Evolutionary conservation across 2,329 filamentous ascomycete genomes (phyloP).

Genomic region (Beauveria brongniartii): DNA sequence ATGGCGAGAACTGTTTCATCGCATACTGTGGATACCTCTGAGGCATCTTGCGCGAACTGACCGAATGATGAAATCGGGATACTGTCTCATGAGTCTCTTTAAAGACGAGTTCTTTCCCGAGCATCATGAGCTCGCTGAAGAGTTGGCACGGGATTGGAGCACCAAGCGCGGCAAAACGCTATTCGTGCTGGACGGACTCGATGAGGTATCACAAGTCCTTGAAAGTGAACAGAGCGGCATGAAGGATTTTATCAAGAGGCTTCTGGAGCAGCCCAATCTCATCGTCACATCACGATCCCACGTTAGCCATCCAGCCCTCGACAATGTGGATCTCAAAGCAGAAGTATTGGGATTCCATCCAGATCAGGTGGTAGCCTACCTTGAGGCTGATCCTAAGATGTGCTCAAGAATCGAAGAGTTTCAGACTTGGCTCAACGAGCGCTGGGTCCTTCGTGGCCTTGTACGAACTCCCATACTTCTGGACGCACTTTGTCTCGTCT

Average conservation of each 20-base stretch:
- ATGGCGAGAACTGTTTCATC: conserved; percentile 25
- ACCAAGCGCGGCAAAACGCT: conserved; percentile 20
- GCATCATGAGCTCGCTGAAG: not conserved
- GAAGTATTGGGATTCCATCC: too few species aligned
- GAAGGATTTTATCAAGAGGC: not conserved
- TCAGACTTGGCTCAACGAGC: not conserved
- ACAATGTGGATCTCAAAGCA: not conserved
- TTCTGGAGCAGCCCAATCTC: not conserved
- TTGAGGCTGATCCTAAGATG: too few species aligned
- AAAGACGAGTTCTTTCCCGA: not conserved
- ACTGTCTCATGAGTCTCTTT: not conserved
- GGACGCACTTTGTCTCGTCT: not conserved
- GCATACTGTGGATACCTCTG: conserved; percentile 32
- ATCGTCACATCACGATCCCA: not conserved
- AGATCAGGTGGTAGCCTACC: too few species aligned
- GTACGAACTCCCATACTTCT: not conserved
- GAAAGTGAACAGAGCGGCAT: not conserved
- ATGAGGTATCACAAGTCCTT: conserved; percentile 28
- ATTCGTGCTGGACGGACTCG: conserved; percentile 36
- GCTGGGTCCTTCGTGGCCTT: not conserved
- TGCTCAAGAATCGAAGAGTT: too few species aligned
- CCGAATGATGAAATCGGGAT: conserved; percentile 17
- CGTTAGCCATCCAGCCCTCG: not conserved
- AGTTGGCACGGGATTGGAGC: not conserved
- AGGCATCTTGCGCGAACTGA: conserved; percentile 16